Base-by-base conservation (phyloP, 257 asterid species). In the Solanum tarijense region DNA sequence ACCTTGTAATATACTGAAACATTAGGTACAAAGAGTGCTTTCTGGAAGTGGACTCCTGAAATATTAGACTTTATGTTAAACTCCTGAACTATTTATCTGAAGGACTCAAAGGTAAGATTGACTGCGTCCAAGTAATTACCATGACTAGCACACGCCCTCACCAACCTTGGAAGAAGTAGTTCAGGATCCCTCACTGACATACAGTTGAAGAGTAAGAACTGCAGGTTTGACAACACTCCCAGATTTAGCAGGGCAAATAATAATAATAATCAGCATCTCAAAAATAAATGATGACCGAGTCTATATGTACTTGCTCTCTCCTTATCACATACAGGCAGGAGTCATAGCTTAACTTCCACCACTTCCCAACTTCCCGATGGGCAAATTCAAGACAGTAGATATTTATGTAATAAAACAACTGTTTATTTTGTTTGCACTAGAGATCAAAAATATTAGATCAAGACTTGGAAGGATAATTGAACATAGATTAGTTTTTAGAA, bases 171-270 rank as follows among this genome's bases (percentile, higher is more conserved):
- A 90, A 97, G 98, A 83, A 96, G 99, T 87, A 95, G 85, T 87
- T 95, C 98, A 55, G 99, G 99, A 89, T 97, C 99, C 91, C 99
- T 93, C 89, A 97, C 98, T 1, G 99, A 91, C 99, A 96, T 97
- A 90, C 99, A 97, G 81, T 97, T 97, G 95, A 97, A 96, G 94
- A 97, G 88, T 93, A 97, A 87, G 89, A 97, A 95, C 99, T 97
- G 99, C 97, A 94, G 27, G 71, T 29, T 82, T 48, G 69, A 38
- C 85, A 46, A 29, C 43, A 82, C 4, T 29, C 84, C 5, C 86
- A 82, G 31, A 48, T 82, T 82, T 82, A 82, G 71, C 35, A 43
- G 85, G 21, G 65, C 1, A 78, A 41, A 25, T 12, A 41, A 78
- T 11, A 38, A 74, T 71, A 35, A 78, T 39, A 81, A 81, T 14